A percentile compares a stretch with the other conserved stretches of the same genome.
Evolutionary conservation across 2,329 filamentous ascomycete genomes (phyloP).

Genomic region (Ophiostoma australiae): DNA sequence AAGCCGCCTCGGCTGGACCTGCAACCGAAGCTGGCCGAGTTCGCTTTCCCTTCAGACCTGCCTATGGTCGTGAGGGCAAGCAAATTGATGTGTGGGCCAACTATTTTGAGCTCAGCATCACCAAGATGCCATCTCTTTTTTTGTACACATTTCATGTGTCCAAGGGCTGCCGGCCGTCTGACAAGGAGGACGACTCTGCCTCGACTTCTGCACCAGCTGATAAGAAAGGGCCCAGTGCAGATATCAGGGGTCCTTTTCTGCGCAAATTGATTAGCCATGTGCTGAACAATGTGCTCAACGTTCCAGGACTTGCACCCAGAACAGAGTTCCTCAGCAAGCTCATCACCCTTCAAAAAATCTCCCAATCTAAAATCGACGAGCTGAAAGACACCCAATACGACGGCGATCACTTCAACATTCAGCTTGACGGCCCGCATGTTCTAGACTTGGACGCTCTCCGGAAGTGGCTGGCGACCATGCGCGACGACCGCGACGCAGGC

Average conservation of each 20-base stretch:
- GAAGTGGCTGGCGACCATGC: conserved; percentile 43
- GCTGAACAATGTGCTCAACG: conserved; percentile 35
- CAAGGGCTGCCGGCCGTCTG: conserved; percentile 26
- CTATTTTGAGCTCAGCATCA: conserved; percentile 45
- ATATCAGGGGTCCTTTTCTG: conserved; percentile 27
- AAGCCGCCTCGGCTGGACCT: background rate
- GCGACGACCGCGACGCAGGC: conserved; percentile 34
- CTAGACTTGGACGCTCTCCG: conserved; percentile 41
- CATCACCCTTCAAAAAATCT: conserved; percentile 23
- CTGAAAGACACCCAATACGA: conserved; percentile 22
- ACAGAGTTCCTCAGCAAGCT: conserved; percentile 28
- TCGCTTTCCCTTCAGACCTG: conserved; percentile 44
- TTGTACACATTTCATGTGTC: conserved; percentile 44
- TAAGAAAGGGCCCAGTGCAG: conserved; percentile 17
- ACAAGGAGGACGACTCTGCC: background rate
- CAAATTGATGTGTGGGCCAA: conserved; percentile 49
- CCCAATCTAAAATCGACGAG: conserved; percentile 11
- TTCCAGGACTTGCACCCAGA: conserved; percentile 31
- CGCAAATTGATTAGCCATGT: conserved; percentile 25
- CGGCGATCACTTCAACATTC: conserved; percentile 33
- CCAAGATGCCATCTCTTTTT: conserved; percentile 36
- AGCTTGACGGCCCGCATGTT: conserved; percentile 40
- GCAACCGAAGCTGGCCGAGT: background rate
- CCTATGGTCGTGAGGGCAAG: conserved; percentile 43
- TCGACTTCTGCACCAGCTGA: conserved; percentile 21